Conservation (phyloP, 306 rosid species). For the Vachellia collinsii region DNA sequence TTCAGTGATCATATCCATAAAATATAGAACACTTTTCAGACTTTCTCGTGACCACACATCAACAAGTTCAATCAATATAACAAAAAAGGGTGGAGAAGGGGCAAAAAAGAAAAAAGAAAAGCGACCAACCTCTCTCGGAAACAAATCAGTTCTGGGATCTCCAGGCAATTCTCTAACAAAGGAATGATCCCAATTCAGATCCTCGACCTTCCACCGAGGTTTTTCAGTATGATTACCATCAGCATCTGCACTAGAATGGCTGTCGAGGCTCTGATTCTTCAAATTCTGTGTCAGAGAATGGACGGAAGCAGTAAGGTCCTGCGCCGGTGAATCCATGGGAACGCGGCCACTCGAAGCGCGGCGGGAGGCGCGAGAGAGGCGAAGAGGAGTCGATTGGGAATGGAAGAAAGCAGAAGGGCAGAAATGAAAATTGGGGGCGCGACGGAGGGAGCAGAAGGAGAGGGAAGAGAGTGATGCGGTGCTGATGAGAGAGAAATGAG, state of each 20-base stretch:
- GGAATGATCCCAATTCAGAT: conserved; percentile 92
- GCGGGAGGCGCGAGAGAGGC: conserved; percentile 41
- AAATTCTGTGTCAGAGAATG: conserved; percentile 70
- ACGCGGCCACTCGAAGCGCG: conserved; percentile 24
- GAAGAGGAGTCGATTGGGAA: not conserved
- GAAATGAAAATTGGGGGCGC: conserved; percentile 43
- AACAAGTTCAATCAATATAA: not conserved
- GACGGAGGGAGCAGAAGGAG: conserved; percentile 38
- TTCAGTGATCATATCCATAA: not conserved
- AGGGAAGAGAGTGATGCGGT: conserved; percentile 35
- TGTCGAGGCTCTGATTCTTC: conserved; percentile 59
- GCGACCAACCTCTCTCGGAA: conserved; percentile 72
- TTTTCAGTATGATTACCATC: conserved; percentile 7
- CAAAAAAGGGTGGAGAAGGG: not conserved
- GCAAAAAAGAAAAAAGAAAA: not conserved
- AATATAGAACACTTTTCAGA: not conserved
- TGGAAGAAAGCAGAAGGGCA: conserved; percentile 25
- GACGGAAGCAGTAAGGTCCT: conserved; percentile 52
- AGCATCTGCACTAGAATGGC: not conserved
- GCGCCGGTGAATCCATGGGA: conserved; percentile 66
- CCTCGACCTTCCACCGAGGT: conserved; percentile 55
- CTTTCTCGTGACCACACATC: not conserved
- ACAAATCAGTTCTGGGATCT: conserved; percentile 73
- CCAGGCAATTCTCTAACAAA: conserved; percentile 71
- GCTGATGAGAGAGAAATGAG: conserved; percentile 50